Evolutionary conservation across 176 grass and related monocot species (phyloP).

Genomic region (Zoysia pacifica): DNA sequence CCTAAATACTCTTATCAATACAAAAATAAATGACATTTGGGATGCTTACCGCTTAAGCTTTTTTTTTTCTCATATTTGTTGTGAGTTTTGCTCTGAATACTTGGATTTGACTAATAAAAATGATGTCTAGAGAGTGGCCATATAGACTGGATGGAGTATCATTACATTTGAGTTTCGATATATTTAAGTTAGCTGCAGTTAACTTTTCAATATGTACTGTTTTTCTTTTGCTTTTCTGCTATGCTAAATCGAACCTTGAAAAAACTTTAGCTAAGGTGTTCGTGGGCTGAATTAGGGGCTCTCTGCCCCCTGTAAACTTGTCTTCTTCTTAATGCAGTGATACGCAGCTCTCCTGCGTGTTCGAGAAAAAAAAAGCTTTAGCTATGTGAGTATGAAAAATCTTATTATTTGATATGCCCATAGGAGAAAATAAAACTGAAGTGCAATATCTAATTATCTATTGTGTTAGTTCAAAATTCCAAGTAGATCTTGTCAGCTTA

Average conservation of each 20-base stretch:
- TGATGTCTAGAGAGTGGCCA: background rate
- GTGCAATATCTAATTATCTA: background rate
- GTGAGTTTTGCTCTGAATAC: background rate
- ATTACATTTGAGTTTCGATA: background rate
- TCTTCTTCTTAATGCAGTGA: too few species aligned
- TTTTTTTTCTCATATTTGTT: background rate
- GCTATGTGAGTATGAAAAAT: conserved; percentile 23
- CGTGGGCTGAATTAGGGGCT: too few species aligned
- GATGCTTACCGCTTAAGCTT: background rate
- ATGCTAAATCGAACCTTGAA: background rate
- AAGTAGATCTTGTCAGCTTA: conserved; percentile 10
- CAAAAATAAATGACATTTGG: background rate
- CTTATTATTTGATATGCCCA: background rate
- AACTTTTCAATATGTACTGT: background rate
- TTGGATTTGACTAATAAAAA: background rate
- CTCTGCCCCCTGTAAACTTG: too few species aligned
- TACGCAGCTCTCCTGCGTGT: too few species aligned
- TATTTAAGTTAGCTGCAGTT: background rate
- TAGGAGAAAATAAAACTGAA: conserved; percentile 8
- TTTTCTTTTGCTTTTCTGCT: conserved; percentile 5
- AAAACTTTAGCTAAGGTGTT: conserved; percentile 4
- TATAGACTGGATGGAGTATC: background rate
- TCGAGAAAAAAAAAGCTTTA: background rate
- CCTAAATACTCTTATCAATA: background rate
- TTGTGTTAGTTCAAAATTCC: conserved; percentile 3